Evolutionary conservation across 805 yeast genomes (phyloP).

Genomic region (Ogataea glucozyma): DNA sequence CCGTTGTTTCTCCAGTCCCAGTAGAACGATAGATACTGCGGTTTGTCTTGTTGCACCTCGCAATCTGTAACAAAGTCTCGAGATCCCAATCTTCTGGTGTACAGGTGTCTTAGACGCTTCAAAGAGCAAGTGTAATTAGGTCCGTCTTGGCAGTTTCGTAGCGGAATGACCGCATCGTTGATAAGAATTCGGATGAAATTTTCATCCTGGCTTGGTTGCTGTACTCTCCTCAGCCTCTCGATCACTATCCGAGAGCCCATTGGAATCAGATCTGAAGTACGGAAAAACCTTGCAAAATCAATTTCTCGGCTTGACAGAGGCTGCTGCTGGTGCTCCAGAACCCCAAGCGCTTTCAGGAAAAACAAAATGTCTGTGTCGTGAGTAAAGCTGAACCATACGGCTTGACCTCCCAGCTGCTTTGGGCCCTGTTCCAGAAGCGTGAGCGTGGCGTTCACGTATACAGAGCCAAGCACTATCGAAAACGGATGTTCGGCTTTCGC

Average conservation of each 20-base stretch:
- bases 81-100: slow-evolving; percentile 13
- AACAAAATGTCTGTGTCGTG: slow-evolving; percentile 72
- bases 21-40: slow-evolving; percentile 26
- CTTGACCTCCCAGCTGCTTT: slow-evolving; percentile 15
- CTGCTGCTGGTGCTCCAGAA: slow-evolving; percentile 43
- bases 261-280: slow-evolving; percentile 49
- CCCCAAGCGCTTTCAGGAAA: slow-evolving; percentile 64
- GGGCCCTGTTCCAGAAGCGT: slow-evolving; percentile 28
- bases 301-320: slow-evolving; percentile 42
- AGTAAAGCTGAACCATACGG: slow-evolving; percentile 67
- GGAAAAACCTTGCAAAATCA: slow-evolving; percentile 45
- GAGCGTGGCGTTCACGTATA: slow-evolving; percentile 50
- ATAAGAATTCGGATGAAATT: slow-evolving; percentile 48
- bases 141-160: slow-evolving; percentile 48
- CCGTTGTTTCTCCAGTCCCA: slow-evolving; percentile 28
- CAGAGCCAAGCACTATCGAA: slow-evolving; percentile 61
- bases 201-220: slow-evolving; percentile 4
- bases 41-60: slow-evolving; percentile 16
- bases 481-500: slow-evolving; percentile 57
- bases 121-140: slow-evolving; percentile 54
- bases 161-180: slow-evolving; percentile 57
- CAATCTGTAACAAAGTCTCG: slow-evolving; percentile 18
- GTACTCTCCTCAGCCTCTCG: slow-evolving; percentile 43
- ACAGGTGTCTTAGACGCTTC: slow-evolving; percentile 12
- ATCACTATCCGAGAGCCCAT: slow-evolving; percentile 56